Base-by-base conservation (phyloP, 2,329 filamentous ascomycete genomes). In the Grosmannia clavigera region DNA sequence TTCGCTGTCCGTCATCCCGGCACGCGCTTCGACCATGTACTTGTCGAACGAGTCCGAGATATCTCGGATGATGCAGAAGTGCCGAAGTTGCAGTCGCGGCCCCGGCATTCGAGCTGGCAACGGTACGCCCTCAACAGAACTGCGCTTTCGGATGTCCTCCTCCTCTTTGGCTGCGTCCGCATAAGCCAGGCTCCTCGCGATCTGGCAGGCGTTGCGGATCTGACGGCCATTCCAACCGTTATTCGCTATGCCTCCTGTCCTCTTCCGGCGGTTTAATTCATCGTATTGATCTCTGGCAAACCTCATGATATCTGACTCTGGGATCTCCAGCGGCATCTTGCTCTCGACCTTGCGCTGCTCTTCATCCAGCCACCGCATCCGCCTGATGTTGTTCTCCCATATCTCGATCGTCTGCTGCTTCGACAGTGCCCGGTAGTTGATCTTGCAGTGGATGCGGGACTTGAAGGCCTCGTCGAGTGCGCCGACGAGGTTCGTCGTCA, bases 401-500 rank as follows among this genome's bases (percentile, higher is more conserved):
- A 67, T 66, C n/a, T 63, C 61, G 0, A 60, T 12, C 9, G 63
- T 65, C 56, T 64, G 61, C 3, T 43, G 9, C 22, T 40, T 35
- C 50, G 61, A 50, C 12, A 68, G 63, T 0, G 61, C 57, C 5
- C 63, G 67, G 60, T 77, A 78, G 68, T 75, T 75, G 2, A 78
- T 67, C 1, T 68, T 73, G 25, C 76, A 65, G 60, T 78, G 76
- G 50, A 79, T 76, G n/a, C 76, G 72, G 1, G 76, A 78, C 66
- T 73, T 73, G 68, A 79, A 78, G 0, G 78, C 78, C 60, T 77
- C 76, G 58, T 81, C 78, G 3, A 81, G 72, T 2, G 70, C 69
- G 14, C 76, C 75, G 7, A 78, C 73, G 3, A 76, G 72, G 67
- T 80, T 81, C 12, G 77, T 81, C 0, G 78, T 81, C 3, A 81